Evolutionary conservation across 2,329 filamentous ascomycete species (phyloP).

Genomic region (Pseudopyricularia javanii): DNA sequence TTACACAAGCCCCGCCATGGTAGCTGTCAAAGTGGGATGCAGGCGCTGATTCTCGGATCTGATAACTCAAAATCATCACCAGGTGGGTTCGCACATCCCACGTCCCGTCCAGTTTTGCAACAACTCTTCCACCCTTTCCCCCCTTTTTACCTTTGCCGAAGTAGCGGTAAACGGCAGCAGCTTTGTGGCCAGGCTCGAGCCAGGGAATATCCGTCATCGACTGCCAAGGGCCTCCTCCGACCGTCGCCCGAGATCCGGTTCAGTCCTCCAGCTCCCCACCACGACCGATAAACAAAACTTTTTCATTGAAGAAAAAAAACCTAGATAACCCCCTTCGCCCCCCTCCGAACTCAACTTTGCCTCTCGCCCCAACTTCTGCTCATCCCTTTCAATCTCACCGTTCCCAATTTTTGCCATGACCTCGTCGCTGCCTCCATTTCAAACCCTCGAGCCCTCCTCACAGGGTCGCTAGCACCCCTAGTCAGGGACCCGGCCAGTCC

Average conservation of each 20-base stretch:
- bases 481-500: not conserved
- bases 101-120: not conserved
- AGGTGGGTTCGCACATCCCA: not conserved
- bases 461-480: not conserved
- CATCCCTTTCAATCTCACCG: not conserved
- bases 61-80: slow-evolving; percentile 1
- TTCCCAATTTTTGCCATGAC: not conserved
- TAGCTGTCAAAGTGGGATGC: not conserved
- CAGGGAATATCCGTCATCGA: not conserved
- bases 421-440: not conserved
- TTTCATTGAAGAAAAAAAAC: no score
- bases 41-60: not conserved
- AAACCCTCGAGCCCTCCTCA: not conserved
- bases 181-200: not conserved
- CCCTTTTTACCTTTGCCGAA: not conserved
- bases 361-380: not conserved
- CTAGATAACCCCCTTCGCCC: no score
- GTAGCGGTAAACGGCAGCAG: not conserved
- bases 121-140: not conserved
- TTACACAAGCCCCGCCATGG: not conserved
- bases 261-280: no score
- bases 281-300: no score
- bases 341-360: not conserved
- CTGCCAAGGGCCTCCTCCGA: no score
- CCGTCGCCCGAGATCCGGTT: not conserved